Evolutionary conservation across 805 yeast genomes (phyloP), one percentile per base, ranked within the genome.

Genomic region (Wickerhamiella dianesei): DNA sequence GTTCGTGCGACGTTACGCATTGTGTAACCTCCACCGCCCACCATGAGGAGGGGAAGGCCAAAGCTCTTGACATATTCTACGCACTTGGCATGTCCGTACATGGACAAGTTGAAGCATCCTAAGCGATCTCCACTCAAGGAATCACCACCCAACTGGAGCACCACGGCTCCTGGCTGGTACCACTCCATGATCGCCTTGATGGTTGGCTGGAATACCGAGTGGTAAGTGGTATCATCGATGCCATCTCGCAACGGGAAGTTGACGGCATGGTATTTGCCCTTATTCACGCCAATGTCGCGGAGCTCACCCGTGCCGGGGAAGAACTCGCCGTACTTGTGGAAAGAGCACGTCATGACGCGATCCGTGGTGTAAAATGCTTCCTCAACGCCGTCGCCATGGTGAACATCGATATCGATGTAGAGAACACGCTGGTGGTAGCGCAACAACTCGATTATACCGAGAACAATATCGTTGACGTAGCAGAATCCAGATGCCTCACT

Each of bases 21-120:
- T 2, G 98, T 92, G 64, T 89, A 89, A 17, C 98, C 98, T 50
- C 98, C 98, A 45, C 98, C 98, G 19, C 98, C 98, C 12, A 89
- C 68, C 4, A 88, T 95, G 54, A 89, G 68, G 75, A 86, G 76
- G 8, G 97, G 97, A 35, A 88, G 66, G 14, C 94, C 94, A 65
- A 88, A 88, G 37, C 87, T 77, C 64, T 86, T 86, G 54, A 88
- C 80, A 62, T 73, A 89, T 58, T 80, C 81, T 25, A 89, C 96
- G 67, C 97, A 92, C 63, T 85, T 94, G 18, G 96, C 96, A 60
- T 89, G 96, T 2, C 95, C 97, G 49, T 77, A 74, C 67, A 92
- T 88, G 54, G 87, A 83, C 56, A 89, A 68, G 63, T 89, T 89
- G 72, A 89, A 92, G 64, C 95, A 83, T 5, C 98, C 98, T 43